These are phyloP conservation scores for Mortierella sp. DNA, from an alignment of 371 early-diverging fungal species.

Conservation along the genomic window DNA sequence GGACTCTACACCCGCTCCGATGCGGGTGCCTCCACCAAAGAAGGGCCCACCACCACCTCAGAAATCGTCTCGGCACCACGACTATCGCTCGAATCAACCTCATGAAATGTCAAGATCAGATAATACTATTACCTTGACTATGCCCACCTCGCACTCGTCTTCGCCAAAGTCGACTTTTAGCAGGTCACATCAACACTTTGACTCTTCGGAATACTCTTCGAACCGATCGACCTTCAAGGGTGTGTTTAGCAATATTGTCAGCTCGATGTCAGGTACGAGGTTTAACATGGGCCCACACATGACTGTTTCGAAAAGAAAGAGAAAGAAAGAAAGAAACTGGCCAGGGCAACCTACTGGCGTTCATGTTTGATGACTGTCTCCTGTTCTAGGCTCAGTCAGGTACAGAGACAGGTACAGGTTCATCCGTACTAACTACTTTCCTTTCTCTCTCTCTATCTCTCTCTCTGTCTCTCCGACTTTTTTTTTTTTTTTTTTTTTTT, in stretches of 20 bases:
- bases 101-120: conserved; percentile 17
- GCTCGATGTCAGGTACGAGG: conserved; percentile 61
- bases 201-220: conserved; percentile 25
- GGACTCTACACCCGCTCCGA: conserved; percentile 11
- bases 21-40: conserved; percentile 18
- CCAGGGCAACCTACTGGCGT: background rate
- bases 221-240: conserved; percentile 62
- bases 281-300: too few species aligned
- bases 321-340: background rate
- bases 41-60: conserved; percentile 25
- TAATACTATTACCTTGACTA: background rate
- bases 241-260: conserved; percentile 69
- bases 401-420: too few species aligned
- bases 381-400: background rate
- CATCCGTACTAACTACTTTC: background rate
- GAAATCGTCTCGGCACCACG: conserved; percentile 13
- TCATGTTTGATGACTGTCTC: background rate
- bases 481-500: too few species aligned
- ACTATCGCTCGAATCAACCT: background rate
- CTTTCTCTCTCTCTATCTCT: too few species aligned
- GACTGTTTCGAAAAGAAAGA: background rate
- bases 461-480: too few species aligned
- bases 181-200: conserved; percentile 14
- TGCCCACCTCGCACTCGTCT: conserved; percentile 4
- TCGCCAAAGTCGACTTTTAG: conserved; percentile 23